Conservation (phyloP, 2,329 filamentous ascomycete species). For the Epichloe uncinata region DNA sequence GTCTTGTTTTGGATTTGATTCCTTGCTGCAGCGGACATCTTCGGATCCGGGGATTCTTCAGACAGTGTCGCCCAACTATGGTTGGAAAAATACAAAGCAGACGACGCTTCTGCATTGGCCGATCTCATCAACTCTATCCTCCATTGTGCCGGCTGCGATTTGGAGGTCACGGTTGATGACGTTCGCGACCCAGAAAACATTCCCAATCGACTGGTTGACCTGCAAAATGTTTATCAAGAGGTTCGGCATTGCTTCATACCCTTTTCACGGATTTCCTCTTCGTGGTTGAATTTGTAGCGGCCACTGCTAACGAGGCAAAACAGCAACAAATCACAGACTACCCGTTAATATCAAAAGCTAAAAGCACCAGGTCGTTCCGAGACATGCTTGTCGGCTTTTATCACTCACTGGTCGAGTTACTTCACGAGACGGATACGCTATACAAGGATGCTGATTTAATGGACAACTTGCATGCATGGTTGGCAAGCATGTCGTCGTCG, state of each 20-base stretch:
- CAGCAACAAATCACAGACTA: conserved; percentile 76
- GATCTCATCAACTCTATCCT: conserved; percentile 56
- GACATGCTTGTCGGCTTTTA: conserved; percentile 69
- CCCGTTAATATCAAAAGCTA: conserved; percentile 73
- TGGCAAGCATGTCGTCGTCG: conserved; percentile 82
- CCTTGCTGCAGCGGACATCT: conserved; percentile 42
- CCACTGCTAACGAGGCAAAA: conserved; percentile 14
- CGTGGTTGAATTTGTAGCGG: not conserved
- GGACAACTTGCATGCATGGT: conserved; percentile 83
- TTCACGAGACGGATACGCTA: conserved; percentile 70
- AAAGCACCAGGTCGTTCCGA: conserved; percentile 65
- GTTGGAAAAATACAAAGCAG: conserved; percentile 42
- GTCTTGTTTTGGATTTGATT: conserved; percentile 8
- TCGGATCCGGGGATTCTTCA: conserved; percentile 42
- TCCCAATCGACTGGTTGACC: conserved; percentile 60
- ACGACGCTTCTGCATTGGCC: conserved; percentile 41
- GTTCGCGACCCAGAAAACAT: conserved; percentile 84
- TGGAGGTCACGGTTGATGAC: conserved; percentile 67
- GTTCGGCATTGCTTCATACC: conserved; percentile 28
- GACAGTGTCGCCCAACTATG: conserved; percentile 47
- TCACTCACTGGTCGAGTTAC: conserved; percentile 56
- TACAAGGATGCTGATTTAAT: conserved; percentile 67
- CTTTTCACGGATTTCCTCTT: not conserved
- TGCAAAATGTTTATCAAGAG: conserved; percentile 80
- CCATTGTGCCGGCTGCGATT: conserved; percentile 64